A percentile compares a stretch with the other conserved stretches of the same genome.
Evolutionary conservation across 2,329 filamentous ascomycete species (phyloP).

Genomic region (Cladosporium halotolerans): DNA sequence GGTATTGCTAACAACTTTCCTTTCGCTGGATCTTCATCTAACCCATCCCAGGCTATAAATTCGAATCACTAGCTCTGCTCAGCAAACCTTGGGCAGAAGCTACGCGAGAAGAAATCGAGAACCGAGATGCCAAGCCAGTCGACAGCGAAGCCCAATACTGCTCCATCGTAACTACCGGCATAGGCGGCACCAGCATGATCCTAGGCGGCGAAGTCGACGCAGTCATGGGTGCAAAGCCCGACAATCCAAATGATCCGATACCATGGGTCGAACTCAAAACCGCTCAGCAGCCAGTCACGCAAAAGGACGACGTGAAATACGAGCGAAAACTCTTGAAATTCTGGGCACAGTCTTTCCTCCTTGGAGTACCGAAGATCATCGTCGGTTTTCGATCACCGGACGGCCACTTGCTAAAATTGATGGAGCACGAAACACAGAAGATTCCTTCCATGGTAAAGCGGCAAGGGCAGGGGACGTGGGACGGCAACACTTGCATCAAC

Average conservation of each 20-base stretch:
- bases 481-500: slow-evolving; percentile 89
- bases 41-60: slow-evolving; percentile 74
- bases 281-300: slow-evolving; percentile 45
- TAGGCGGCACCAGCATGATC: slow-evolving; percentile 68
- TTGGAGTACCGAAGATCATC: slow-evolving; percentile 75
- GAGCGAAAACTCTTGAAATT: slow-evolving; percentile 61
- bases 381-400: slow-evolving; percentile 75
- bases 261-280: slow-evolving; percentile 97
- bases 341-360: slow-evolving; percentile 73
- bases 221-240: slow-evolving; percentile 81
- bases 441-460: slow-evolving; percentile 69
- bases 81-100: slow-evolving; percentile 68
- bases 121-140: slow-evolving; percentile 62
- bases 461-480: slow-evolving; percentile 65
- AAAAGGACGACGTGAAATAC: slow-evolving; percentile 66
- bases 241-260: slow-evolving; percentile 57
- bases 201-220: slow-evolving; percentile 90
- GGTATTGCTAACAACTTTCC: slow-evolving; percentile 44
- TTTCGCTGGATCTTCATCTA: not conserved
- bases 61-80: slow-evolving; percentile 77
- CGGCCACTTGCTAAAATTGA: slow-evolving; percentile 64
- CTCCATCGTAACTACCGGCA: slow-evolving; percentile 81
- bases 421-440: slow-evolving; percentile 72
- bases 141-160: slow-evolving; percentile 94
- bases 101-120: slow-evolving; percentile 70